A percentile compares a stretch with the other conserved stretches of the same genome.
These are phyloP conservation scores for Ciborinia camelliae DNA, from an alignment of 2,329 filamentous ascomycete genomes.

Conservation along the genomic window DNA sequence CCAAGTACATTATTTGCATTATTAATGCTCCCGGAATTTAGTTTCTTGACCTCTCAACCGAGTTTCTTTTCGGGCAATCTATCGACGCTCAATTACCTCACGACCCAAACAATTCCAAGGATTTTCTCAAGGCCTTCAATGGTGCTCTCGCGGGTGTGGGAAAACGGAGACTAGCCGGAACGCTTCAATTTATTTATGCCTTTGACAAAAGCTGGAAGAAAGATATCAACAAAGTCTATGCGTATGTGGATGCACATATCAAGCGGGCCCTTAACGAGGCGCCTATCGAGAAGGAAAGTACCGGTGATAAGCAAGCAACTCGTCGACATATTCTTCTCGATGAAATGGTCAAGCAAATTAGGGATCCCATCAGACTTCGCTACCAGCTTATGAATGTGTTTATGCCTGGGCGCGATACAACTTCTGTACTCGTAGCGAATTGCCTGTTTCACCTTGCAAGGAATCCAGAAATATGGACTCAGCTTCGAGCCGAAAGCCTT, in stretches of 20 bases:
- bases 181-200: background rate
- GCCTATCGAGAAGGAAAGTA: slow-evolving; percentile 30
- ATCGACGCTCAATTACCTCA: background rate
- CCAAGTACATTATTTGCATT: too few species aligned
- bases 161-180: background rate
- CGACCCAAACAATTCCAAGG: slow-evolving; percentile 9
- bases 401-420: slow-evolving; percentile 55
- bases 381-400: slow-evolving; percentile 48
- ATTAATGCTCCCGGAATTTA: background rate
- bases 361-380: slow-evolving; percentile 39
- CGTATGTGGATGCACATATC: slow-evolving; percentile 48
- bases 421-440: too few species aligned
- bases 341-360: slow-evolving; percentile 49
- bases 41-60: slow-evolving; percentile 7
- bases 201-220: slow-evolving; percentile 10
- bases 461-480: too few species aligned
- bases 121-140: slow-evolving; percentile 1
- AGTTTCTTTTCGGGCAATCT: slow-evolving; percentile 10
- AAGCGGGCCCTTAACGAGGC: slow-evolving; percentile 35
- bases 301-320: slow-evolving; percentile 31
- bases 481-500: slow-evolving; percentile 44
- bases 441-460: too few species aligned
- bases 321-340: slow-evolving; percentile 52
- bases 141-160: background rate
- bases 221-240: slow-evolving; percentile 39